Evolutionary conservation across 768 basidiomycete species (phyloP), one percentile per base, ranked within the genome.

Genomic region (Tephrocybe rancida): DNA sequence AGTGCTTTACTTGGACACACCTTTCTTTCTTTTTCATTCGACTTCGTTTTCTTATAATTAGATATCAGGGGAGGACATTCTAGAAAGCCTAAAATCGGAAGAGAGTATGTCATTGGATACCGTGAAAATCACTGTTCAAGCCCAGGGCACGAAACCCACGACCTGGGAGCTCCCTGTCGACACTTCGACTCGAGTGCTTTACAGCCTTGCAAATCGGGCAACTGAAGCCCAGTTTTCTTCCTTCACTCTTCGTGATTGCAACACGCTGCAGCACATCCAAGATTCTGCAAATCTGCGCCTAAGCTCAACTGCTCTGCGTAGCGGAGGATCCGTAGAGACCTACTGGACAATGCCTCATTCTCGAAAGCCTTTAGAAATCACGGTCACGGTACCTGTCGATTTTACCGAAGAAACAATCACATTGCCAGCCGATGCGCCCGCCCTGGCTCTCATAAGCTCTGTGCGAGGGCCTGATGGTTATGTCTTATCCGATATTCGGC

Each of bases 131-230:
- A 55, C 56, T 8, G 30, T 68, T 13, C 27, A 41, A 5, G 54
- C 64, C 52, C 6, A 44, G 6, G 54, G 54, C 2, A 34, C 45
- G 6, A 21, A 18, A 2, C 39, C 39, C 21, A 55, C 54, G 7
- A 47, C 50, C 1, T 68, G 63, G 64, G 32, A 51, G 19, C 53
- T 68, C 6, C 47, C 49, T 13, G 47, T 49, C 9, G 22, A 32
- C 5, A 59, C 62, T 0, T 48, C 61, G 7, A 59, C 52, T 44
- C 58, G 62, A 24, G 61, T 50, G 0, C 48, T 68, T 3, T 68
- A 66, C 44, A 42, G 47, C 10, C 58, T 68, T 21, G 67, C 50
- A 0, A 57, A 66, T 52, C 67, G 67, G 1, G 63, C 50, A 11
- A 66, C 63, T n/a, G 35, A 35, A 2, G 65, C 61, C 1, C 47